Base-by-base conservation (phyloP, 805 yeast genomes). In the Sugiyamaella floridensis region DNA sequence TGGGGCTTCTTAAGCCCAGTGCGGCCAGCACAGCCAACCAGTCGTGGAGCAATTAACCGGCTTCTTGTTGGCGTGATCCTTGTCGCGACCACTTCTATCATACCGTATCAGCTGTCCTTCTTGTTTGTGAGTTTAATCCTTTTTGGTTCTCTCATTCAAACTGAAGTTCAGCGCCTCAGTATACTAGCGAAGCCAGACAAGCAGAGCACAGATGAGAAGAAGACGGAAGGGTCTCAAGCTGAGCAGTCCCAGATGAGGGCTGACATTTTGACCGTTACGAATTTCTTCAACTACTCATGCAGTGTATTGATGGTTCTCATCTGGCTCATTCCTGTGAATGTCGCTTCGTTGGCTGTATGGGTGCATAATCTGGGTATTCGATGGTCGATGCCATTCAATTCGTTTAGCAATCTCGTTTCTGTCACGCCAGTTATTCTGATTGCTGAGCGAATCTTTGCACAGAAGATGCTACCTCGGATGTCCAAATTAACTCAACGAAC, bases 301-400 rank as follows among this genome's bases (percentile, higher is more conserved):
- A 76, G 90, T 1, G 55, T 87, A 1, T 65, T 86, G 28, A 67
- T 87, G 63, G 60, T 89, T 51, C 79, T 89, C 84, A 55, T 86
- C 9, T 85, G 95, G 85, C 75, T 87, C 9, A 67, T 87, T 4
- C 95, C 96, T 0, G 80, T 89, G 18, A 85, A 85, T 60, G 71
- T 83, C 0, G 96, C 97, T 0, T 81, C 86, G 1, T 64, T 89
- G 28, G 72, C 89, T 53, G 96, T 89, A 1, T 89, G 89, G 74
- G 70, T 86, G 34, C 96, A 87, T 62, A 86, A 89, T 62, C 72
- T 89, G 54, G 76, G 85, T 1, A 76, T 88, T 16, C 79, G 76
- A 58, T 87, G 96, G 95, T 78, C 76, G 51, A 86, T 93, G 0
- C 89, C 95, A 15, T 89, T 89, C 63, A 79, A 86, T 5, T 85